Percentiles rank a stretch among this genome's conserved stretches.
These are phyloP conservation scores for Volvox africanus DNA, from an alignment of 139 green algal genomes.

Conservation along the genomic window DNA sequence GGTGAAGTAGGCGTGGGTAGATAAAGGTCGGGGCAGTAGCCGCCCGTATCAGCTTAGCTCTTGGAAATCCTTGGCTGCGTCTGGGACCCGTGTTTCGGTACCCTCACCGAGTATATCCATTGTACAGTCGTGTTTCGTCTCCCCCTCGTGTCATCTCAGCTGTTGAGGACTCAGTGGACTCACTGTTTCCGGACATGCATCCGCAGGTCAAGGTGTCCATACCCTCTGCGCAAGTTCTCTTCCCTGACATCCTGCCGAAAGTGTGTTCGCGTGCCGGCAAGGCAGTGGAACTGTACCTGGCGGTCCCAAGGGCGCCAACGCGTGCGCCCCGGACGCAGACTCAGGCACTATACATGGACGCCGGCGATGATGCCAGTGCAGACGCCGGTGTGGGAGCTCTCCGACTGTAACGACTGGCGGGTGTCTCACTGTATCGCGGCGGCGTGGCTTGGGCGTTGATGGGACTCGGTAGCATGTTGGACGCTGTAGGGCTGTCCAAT, in stretches of 20 bases:
- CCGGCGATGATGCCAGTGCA: background rate
- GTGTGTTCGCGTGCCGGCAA: background rate
- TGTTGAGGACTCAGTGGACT: no score
- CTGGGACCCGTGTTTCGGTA: no score
- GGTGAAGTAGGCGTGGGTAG: no score
- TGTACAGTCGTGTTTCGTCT: no score
- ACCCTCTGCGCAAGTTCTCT: background rate
- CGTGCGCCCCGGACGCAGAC: no score
- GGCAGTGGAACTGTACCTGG: background rate
- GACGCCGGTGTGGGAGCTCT: background rate
- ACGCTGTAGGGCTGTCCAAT: background rate
- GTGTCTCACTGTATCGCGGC: background rate
- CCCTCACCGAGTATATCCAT: no score
- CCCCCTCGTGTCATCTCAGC: no score
- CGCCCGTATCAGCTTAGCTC: no score
- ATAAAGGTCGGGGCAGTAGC: no score
- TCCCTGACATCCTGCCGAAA: background rate
- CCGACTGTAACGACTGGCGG: background rate
- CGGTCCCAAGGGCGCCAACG: background rate
- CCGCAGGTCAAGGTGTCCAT: background rate
- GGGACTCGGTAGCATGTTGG: background rate
- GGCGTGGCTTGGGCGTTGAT: background rate
- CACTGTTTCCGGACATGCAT: no score
- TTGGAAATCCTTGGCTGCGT: no score
- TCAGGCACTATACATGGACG: background rate